Evolutionary conservation across 257 asterid genomes (phyloP), one percentile per base, ranked within the genome.

Genomic region (Forsythia suspensa): DNA sequence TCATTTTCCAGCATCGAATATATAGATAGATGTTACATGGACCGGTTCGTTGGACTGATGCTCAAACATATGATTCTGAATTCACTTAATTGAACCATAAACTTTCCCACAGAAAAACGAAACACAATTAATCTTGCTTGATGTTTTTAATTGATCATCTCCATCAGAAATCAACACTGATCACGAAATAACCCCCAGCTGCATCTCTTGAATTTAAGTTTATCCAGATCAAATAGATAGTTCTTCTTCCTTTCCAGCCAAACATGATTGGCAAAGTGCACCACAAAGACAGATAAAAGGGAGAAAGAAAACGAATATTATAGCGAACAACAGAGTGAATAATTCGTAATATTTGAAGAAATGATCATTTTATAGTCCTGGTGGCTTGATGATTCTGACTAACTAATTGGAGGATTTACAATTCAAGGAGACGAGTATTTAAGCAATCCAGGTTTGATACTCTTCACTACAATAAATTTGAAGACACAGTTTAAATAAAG

Each of bases 171-270:
- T 21, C 18, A 21, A 69, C 99, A 96, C 8, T 97, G 91, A 81
- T 94, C 99, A 38, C 98, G 98, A 73, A 90, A 94, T 9, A 94
- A 77, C 13, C 99, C 99, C 99, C 99, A 96, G 72, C 97, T 81
- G 67, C 78, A 61, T 80, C 99, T 88, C 89, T 96, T 92, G 81
- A 86, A 84, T 80, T 96, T 94, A 88, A 94, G 87, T 78, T 89
- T 85, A 71, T 89, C 92, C 80, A 92, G 90, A 86, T 96, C 97
- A 73, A 96, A 21, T 21, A 21, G 15, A 70, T 41, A 39, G 37
- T 70, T 70, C 43, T 4, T 38, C 34, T 10, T 18, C 43, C 34
- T 70, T 70, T 70, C 51, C 13, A 42, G 44, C 37, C 74, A 40
- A 40, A 3, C 52, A n/a, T 41, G 55, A 24, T 44, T 6, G 15